Base-by-base conservation (phyloP, 2,329 filamentous ascomycete genomes). In the Cytospora piceicola region DNA sequence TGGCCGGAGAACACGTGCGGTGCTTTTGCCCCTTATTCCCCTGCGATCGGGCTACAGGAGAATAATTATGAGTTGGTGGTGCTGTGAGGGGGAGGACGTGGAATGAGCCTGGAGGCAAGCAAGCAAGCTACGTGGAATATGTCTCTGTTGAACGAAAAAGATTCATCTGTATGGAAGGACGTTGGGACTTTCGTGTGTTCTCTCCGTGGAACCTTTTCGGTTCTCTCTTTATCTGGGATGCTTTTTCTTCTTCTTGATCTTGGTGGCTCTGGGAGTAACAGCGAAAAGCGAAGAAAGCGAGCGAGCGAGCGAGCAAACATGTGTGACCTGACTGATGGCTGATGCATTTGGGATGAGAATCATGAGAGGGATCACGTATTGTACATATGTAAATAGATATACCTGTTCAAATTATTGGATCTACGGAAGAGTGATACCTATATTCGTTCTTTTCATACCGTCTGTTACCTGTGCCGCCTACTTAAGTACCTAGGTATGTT, bases 351-450 rank as follows among this genome's bases (percentile, higher is more conserved):
- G 49, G 32, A n/a, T 22, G 36, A 36, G 15, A 46, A 34, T 9
- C 30, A 32, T 57, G n/a, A 32, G 29, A 49, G 56, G 51, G 34
- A 29, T 39, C 58, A 55, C 30, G 55, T 51, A 53, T 20, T 27
- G n/a, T 51, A 61, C 57, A 60, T 55, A 62, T 54, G 57, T 61
- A 61, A 58, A 65, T 65, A 64, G 62, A 59, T 46, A 3, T 32
- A 53, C 11, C 20, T 54, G 49, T 34, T 27, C 27, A n/a, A 34
- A 39, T 20, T 5, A 24, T 24, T 49, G 20, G 46, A 22, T 22
- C 4, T n/a, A 22, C 46, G n/a, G 11, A 24, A 24, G 46, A n/a
- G 3, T 11, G 17, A 46, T n/a, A 46, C 20, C 20, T 9, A 9
- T 22, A 1, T 42, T 5, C 6, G 3, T 0, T 3, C 17, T 8